These are phyloP conservation scores for Monosporozyma solicola DNA, from an alignment of 805 yeast genomes.

Conservation along the genomic window DNA sequence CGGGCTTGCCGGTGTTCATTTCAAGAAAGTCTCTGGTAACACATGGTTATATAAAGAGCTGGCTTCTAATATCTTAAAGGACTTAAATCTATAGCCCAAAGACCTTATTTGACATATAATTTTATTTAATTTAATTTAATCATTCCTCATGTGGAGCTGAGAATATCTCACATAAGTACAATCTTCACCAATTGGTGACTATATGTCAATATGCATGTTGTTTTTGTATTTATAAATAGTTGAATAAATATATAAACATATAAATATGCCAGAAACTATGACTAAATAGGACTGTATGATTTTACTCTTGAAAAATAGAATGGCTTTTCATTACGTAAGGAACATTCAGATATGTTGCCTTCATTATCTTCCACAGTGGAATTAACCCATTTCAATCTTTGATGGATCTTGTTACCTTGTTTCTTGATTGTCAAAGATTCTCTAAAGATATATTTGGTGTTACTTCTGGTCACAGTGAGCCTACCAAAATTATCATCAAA, in stretches of 20 bases:
- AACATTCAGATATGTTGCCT: constrained; percentile 46
- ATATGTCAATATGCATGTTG: background rate
- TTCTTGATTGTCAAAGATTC: constrained; percentile 53
- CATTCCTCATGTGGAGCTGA: background rate
- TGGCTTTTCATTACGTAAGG: constrained; percentile 63
- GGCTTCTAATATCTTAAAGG: constrained; percentile 74
- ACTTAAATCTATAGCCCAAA: constrained; percentile 45
- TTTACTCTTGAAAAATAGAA: constrained; percentile 65
- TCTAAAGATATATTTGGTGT: constrained; percentile 49
- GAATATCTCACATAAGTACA: background rate
- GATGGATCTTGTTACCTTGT: constrained; percentile 55
- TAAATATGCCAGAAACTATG: background rate
- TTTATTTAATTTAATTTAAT: background rate
- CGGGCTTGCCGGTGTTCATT: constrained; percentile 87
- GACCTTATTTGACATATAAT: background rate
- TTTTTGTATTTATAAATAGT: background rate
- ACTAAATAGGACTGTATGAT: constrained; percentile 13
- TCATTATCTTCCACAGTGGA: constrained; percentile 53
- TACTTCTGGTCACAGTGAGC: constrained; percentile 49
- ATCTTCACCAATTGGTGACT: background rate
- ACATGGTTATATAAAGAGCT: constrained; percentile 91
- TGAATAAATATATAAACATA: background rate
- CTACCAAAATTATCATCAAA: constrained; percentile 43
- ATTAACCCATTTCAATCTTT: constrained; percentile 62
- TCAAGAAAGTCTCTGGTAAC: constrained; percentile 86